Percentiles rank a stretch among this genome's conserved stretches.
phyloP scores from a whole-genome alignment of 768 basidiomycete genomes.

The Trametes cinnabarina region DNA sequence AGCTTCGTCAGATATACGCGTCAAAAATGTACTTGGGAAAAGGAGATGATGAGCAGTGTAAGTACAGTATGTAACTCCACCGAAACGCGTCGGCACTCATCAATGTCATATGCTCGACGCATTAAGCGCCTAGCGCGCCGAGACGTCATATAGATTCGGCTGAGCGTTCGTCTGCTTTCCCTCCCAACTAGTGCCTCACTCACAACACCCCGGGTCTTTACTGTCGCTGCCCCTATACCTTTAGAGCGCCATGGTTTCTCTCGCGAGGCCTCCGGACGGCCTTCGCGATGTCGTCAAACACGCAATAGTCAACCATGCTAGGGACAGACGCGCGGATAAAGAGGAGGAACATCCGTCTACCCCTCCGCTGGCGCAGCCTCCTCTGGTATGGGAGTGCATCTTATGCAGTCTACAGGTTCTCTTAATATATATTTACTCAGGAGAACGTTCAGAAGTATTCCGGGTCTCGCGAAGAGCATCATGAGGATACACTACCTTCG shows the following conservation, averaged over 20 bases:
- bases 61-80: background rate
- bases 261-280: conserved; percentile 20
- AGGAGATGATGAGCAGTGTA: background rate
- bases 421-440: no score
- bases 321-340: conserved; percentile 3
- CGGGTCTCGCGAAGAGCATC: background rate
- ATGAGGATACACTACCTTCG: background rate
- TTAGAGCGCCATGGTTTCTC: conserved; percentile 21
- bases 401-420: background rate
- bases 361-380: conserved; percentile 20
- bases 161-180: background rate
- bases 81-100: background rate
- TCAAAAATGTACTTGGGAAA: background rate
- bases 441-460: background rate
- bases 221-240: background rate
- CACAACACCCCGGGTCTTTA: background rate
- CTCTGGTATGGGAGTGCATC: background rate
- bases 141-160: conserved; percentile 3
- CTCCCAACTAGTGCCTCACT: background rate
- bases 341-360: conserved; percentile 20
- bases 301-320: conserved; percentile 8
- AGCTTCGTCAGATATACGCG: no score
- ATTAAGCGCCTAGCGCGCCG: background rate
- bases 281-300: conserved; percentile 23
- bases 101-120: background rate